Base-by-base conservation (phyloP, 371 early-diverging fungal species). In the Lichtheimia ramosa region DNA sequence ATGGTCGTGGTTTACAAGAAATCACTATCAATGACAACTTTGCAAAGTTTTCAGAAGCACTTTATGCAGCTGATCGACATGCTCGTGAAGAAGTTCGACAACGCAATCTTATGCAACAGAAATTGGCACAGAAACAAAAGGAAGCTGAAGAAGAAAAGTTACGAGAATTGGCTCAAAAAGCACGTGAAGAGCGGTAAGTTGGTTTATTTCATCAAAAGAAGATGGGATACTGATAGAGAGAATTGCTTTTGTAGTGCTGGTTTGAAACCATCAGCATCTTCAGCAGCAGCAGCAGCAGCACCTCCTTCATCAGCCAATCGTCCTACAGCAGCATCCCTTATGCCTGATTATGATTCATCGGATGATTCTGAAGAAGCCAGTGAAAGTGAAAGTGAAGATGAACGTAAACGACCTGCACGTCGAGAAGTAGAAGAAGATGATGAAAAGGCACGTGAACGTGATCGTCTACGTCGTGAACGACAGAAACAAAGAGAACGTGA, bases 1-100 rank as follows among this genome's bases (percentile, higher is more conserved):
- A 98, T 73, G 97, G 96, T 20, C 91, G 97, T 64, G 98, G 97
- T 5, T 62, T 96, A 43, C 95, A 97, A 77, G 95, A 96, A 56
- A 80, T 84, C 16, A 85, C 85, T 13, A 95, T 98, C 62, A 97
- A 94, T 71, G 95, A 97, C 64, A 94, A 94, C 56, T 97, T 98
- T 83, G 96, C 97, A 15, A 92, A 92, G 63, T 83, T 98, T 10
- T 86, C 96, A 1, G 98, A 98, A 71, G 95, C 99, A 0, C 75
- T 98, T 20, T 90, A 86, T 42, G 88, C 96, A 51, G 98, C 98
- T 12, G 95, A 97, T 65, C 85, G 94, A 21, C 95, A 96, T 65
- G 95, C 96, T 20, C 87, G 97, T 48, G 94, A 94, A 39, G 98
- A 98, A 76, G 95, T 98, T 7, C 76, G 89, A 62, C 88, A 93